Evolutionary conservation across 495 filamentous ascomycete species (phyloP), one percentile per base, ranked within the genome.

Genomic region (Xylaria nigripes): DNA sequence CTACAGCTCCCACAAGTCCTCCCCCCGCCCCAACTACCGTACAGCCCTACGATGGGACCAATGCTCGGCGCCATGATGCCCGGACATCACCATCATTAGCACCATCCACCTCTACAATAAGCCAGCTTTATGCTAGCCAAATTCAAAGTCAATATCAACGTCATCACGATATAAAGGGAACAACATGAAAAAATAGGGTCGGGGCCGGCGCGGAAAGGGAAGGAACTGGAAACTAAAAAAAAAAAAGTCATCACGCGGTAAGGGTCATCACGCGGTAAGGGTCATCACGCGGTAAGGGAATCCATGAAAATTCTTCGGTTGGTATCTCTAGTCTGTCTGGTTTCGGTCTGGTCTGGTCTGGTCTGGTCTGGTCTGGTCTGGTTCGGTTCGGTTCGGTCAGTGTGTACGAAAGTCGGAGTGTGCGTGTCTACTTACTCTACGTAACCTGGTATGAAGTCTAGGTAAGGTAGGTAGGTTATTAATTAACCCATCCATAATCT

Each of bases 1-100:
- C 36, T 50, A 12, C 46, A 46, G 12, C 45, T 29, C 13, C 53
- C 45, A 4, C 51, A 45, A 12, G 51, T 27, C 18, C 52, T 40
- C 8, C 25, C 45, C 12, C 52, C 29, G 32, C 6, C 25, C 2
- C 46, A 34, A 21, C 12, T 40, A 5, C 12, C 38, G 0, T 49
- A 45, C 46, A 23, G 27, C 29, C 9, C 38, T 16, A 45, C 32
- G 32, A 50, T 50, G 36, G 48, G 5, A 3, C 21, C 36, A 22
- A 51, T 51, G 36, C 19, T 22, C 12, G 29, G 16, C 7, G 36
- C 21, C 34, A 48, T 48, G 40, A 45, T 55, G 53, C 15, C 45
- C 10, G 38, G 53, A 13, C 46, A 47, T 24, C 51, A 42, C 24
- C 29, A 27, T 15, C 51, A 34, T 22, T 2, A 47, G 16, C 51